These are phyloP conservation scores for Suaeda aralocaspica DNA, from an alignment of 148 eudicot genomes.

Conservation along the genomic window DNA sequence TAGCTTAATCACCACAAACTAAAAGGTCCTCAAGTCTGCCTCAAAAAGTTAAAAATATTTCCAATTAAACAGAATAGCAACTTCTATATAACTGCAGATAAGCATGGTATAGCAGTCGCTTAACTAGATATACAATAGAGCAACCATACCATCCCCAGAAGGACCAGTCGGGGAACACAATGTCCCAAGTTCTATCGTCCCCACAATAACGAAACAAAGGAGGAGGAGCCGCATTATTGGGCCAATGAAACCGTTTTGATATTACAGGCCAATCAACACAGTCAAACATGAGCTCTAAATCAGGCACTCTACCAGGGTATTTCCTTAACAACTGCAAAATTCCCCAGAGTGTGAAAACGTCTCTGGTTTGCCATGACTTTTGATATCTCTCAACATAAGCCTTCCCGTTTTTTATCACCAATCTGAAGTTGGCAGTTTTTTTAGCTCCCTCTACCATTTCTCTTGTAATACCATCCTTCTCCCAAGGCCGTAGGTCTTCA, in stretches of 20 bases:
- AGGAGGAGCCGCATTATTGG: constrained; percentile 46
- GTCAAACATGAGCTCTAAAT: constrained; percentile 82
- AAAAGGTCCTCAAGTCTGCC: background rate
- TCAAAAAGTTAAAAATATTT: background rate
- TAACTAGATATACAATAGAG: background rate
- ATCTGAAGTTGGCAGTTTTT: constrained; percentile 47
- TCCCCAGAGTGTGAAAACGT: constrained; percentile 70
- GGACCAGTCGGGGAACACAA: constrained; percentile 92
- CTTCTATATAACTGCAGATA: background rate
- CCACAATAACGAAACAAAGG: constrained; percentile 78
- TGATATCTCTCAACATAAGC: constrained; percentile 53
- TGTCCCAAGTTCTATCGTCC: constrained; percentile 54
- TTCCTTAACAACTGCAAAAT: constrained; percentile 57
- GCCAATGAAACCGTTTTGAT: constrained; percentile 16
- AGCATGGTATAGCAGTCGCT: background rate
- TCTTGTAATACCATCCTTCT: constrained; percentile 50
- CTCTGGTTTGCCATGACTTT: constrained; percentile 57
- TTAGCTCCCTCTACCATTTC: constrained; percentile 56
- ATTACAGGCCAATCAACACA: constrained; percentile 73
- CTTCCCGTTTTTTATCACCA: constrained; percentile 56
- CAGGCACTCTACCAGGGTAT: constrained; percentile 84
- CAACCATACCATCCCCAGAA: constrained; percentile 86
- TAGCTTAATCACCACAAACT: background rate
- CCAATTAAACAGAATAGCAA: background rate
- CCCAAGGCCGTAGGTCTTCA: constrained; percentile 81